phyloP scores from a whole-genome alignment of 2,329 filamentous ascomycete species.

The Colletotrichum melonis region DNA sequence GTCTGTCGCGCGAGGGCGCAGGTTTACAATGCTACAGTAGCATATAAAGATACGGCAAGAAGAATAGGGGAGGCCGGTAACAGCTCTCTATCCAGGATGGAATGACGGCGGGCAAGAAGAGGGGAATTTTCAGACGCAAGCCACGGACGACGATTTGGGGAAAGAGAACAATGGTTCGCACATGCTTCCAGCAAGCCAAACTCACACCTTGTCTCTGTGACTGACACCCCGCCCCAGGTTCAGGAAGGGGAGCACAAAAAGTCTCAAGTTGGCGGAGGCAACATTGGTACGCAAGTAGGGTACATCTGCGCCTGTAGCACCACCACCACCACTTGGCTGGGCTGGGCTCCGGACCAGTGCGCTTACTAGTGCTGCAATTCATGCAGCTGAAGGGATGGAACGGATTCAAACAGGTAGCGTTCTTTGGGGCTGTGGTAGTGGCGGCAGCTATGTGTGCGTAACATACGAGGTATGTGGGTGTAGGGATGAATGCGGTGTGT shows the following conservation, averaged over 20 bases:
- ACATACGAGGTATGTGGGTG: not conserved
- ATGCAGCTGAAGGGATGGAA: not conserved
- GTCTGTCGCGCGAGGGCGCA: slow-evolving; percentile 11
- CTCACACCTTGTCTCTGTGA: not conserved
- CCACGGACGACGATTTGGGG: slow-evolving; percentile 31
- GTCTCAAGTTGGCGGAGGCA: slow-evolving; percentile 22
- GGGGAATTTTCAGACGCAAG: slow-evolving; percentile 4
- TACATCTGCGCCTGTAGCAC: not conserved
- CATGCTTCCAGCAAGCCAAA: slow-evolving; percentile 18
- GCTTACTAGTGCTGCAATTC: slow-evolving; percentile 27
- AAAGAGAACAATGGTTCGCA: slow-evolving; percentile 15
- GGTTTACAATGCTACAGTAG: not conserved
- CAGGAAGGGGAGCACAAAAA: slow-evolving; percentile 9
- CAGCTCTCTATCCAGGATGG: slow-evolving; percentile 14
- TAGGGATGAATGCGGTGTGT: not conserved
- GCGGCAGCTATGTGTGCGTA: slow-evolving; percentile 1
- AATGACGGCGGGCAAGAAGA: slow-evolving; percentile 6
- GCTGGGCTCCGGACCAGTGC: slow-evolving; percentile 16
- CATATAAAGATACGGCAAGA: slow-evolving; percentile 10
- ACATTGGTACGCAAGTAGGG: not conserved
- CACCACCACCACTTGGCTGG: not conserved
- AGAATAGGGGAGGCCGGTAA: slow-evolving; percentile 25
- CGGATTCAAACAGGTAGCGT: slow-evolving; percentile 10
- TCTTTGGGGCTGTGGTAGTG: not conserved
- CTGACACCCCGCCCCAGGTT: slow-evolving; percentile 6